Conservation (phyloP, 345 rosid species). For the Syzygium jambos region DNA sequence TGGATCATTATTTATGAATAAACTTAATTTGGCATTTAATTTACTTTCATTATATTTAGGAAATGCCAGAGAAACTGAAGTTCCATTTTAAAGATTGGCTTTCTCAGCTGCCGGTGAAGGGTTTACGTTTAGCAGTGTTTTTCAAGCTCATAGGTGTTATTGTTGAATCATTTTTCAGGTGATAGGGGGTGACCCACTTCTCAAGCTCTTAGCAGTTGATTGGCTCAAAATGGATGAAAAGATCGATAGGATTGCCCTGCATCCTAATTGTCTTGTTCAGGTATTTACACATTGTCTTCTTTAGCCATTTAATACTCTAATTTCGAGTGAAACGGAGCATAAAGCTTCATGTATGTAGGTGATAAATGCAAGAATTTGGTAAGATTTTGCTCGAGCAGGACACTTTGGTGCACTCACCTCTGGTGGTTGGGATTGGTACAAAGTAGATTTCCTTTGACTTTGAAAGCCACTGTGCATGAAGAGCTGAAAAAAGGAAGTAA, state of each 20-base stretch:
- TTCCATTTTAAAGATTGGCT: neutral
- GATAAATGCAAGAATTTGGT: neutral
- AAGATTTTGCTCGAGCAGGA: neutral
- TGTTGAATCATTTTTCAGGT: slow-evolving; percentile 36
- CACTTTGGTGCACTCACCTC: neutral
- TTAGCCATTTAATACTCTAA: neutral
- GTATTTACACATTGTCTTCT: slow-evolving; percentile 19
- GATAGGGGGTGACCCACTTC: slow-evolving; percentile 88
- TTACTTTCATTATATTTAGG: neutral
- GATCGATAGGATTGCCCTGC: slow-evolving; percentile 57
- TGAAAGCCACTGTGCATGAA: neutral
- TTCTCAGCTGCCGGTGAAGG: neutral
- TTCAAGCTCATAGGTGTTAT: neutral
- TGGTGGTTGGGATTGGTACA: neutral
- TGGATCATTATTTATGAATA: neutral
- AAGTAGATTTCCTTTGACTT: neutral
- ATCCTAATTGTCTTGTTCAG: slow-evolving; percentile 85
- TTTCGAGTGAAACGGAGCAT: neutral
- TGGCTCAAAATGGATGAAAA: slow-evolving; percentile 81
- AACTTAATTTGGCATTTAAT: neutral
- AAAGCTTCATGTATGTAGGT: neutral
- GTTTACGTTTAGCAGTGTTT: neutral
- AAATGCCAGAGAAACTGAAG: neutral
- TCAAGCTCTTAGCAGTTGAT: slow-evolving; percentile 80
- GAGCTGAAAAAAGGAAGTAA: neutral